Percentiles rank a stretch among this genome's conserved stretches.
phyloP scores from a whole-genome alignment of 768 basidiomycete species.

The Myochromella boudieri region DNA sequence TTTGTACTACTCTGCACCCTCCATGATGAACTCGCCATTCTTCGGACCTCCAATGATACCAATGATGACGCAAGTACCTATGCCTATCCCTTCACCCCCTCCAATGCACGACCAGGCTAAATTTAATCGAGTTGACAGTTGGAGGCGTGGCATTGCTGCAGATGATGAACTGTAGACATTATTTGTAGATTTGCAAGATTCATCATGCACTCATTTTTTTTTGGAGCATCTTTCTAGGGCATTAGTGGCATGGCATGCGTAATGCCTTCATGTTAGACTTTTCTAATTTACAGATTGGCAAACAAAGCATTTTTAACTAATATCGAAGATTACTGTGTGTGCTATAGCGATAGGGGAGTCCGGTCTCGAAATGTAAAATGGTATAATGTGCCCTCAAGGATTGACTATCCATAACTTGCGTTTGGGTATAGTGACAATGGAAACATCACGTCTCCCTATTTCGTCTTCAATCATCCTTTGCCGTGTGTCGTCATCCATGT shows the following conservation, averaged over 20 bases:
- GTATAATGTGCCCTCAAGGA: conserved; percentile 37
- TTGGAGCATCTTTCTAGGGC: not conserved
- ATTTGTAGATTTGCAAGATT: no score
- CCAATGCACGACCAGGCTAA: conserved; percentile 65
- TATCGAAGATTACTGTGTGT: conserved; percentile 15
- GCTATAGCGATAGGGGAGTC: no score
- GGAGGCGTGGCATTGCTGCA: conserved; percentile 77
- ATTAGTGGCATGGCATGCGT: conserved; percentile 3
- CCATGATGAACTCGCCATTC: conserved; percentile 71
- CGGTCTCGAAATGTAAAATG: no score
- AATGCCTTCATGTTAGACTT: conserved; percentile 1
- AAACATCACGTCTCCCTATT: conserved; percentile 79
- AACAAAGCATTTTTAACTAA: conserved; percentile 11
- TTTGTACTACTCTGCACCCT: conserved; percentile 68
- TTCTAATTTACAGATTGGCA: conserved; percentile 9
- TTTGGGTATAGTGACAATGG: conserved; percentile 77
- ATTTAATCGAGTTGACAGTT: conserved; percentile 72
- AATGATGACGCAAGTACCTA: conserved; percentile 43
- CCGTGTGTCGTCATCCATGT: conserved; percentile 71
- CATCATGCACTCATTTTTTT: not conserved
- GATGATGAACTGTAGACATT: conserved; percentile 47
- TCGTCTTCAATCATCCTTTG: conserved; percentile 80
- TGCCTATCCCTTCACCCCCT: conserved; percentile 59
- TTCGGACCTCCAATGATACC: conserved; percentile 58
- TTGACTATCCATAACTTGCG: conserved; percentile 76